Conservation (phyloP, 352 stramenopile species). For the Elongisporangium undulatum region DNA sequence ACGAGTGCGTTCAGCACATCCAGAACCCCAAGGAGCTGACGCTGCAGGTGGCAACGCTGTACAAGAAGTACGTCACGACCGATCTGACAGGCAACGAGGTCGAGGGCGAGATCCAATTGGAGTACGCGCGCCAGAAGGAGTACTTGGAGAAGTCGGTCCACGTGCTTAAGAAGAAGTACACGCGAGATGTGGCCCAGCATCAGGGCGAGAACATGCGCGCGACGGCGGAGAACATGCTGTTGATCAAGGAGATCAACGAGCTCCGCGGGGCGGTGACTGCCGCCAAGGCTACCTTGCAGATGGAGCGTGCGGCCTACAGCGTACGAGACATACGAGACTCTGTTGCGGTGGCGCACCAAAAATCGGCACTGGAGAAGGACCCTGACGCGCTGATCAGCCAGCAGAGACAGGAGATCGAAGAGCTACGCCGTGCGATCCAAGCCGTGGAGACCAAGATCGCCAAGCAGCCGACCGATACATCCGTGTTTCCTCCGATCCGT, state of each 20-base stretch:
- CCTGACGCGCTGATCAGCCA: constrained; percentile 47
- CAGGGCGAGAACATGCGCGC: constrained; percentile 58
- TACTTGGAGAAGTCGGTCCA: constrained; percentile 92
- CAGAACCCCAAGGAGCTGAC: constrained; percentile 80
- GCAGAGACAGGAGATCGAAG: constrained; percentile 64
- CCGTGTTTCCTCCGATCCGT: constrained; percentile 37
- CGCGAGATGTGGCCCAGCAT: constrained; percentile 62
- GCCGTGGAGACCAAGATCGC: constrained; percentile 65
- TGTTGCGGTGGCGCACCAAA: constrained; percentile 7
- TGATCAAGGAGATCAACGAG: constrained; percentile 93
- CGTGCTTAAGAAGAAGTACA: constrained; percentile 85
- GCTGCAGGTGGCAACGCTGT: constrained; percentile 61
- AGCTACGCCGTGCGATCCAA: constrained; percentile 74
- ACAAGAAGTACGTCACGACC: constrained; percentile 65
- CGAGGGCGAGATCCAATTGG: constrained; percentile 66
- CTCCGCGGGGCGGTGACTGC: constrained; percentile 71
- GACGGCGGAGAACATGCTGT: constrained; percentile 84
- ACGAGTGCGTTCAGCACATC: constrained; percentile 70
- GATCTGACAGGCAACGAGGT: constrained; percentile 40
- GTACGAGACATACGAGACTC: constrained; percentile 12
- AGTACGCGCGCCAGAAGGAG: constrained; percentile 90
- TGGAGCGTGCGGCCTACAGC: constrained; percentile 51
- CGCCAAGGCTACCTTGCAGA: constrained; percentile 78
- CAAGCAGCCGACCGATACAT: constrained; percentile 5
- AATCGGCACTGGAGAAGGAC: constrained; percentile 24